These are phyloP conservation scores for Pseudocercospora crystallina DNA, from an alignment of 2,329 filamentous ascomycete genomes.

Conservation along the genomic window DNA sequence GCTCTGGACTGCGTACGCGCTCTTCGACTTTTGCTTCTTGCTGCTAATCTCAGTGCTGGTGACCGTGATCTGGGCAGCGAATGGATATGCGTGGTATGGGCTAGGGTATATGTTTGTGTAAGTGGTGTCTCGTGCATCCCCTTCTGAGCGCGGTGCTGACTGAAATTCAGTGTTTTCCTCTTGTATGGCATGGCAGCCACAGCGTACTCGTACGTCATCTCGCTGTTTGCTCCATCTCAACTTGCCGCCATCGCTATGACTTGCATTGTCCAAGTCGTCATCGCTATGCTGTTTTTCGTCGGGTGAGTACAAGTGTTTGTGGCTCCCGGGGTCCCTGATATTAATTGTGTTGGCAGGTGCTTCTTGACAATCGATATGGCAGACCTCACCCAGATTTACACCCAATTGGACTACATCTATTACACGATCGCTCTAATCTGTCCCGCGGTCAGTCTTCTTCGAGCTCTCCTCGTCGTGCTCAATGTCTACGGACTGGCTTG, in stretches of 20 bases:
- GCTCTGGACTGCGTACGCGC: slow-evolving; percentile 76
- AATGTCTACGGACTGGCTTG: slow-evolving; percentile 82
- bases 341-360: no score
- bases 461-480: slow-evolving; percentile 70
- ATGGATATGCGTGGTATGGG: slow-evolving; percentile 13
- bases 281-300: slow-evolving; percentile 25
- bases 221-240: slow-evolving; percentile 59
- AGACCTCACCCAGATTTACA: slow-evolving; percentile 33
- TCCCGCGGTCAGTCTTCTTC: slow-evolving; percentile 70
- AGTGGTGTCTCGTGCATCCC: slow-evolving; percentile 50
- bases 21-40: slow-evolving; percentile 75
- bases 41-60: slow-evolving; percentile 63
- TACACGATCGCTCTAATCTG: slow-evolving; percentile 71
- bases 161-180: slow-evolving; percentile 67
- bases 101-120: slow-evolving; percentile 18
- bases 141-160: slow-evolving; percentile 53
- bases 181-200: slow-evolving; percentile 78
- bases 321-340: no score
- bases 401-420: slow-evolving; percentile 55
- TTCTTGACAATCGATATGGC: slow-evolving; percentile 23
- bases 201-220: slow-evolving; percentile 74
- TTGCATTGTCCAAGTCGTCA: slow-evolving; percentile 21
- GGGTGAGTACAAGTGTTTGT: no score
- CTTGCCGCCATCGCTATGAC: slow-evolving; percentile 24
- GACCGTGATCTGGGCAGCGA: slow-evolving; percentile 59